A percentile compares a stretch with the other conserved stretches of the same genome.
Evolutionary conservation across 768 basidiomycete species (phyloP).

Genomic region (Suillus spraguei): DNA sequence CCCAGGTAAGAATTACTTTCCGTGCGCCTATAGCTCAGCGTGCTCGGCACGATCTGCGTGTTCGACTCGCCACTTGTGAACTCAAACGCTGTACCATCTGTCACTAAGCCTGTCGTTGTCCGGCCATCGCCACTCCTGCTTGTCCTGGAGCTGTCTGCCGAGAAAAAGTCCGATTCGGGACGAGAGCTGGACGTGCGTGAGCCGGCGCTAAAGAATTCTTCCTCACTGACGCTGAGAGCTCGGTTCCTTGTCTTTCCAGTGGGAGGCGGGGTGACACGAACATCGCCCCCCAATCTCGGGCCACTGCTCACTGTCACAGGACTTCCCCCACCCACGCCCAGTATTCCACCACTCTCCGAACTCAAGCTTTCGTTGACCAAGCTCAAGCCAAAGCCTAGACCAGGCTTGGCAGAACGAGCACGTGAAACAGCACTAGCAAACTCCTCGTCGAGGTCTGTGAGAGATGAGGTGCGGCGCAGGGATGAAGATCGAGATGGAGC

Average conservation of each 20-base stretch:
- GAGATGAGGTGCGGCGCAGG: constrained; percentile 66
- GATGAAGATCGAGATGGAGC: constrained; percentile 64
- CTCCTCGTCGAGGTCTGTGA: constrained; percentile 74
- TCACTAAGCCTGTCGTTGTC: constrained; percentile 36
- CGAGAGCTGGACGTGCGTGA: constrained; percentile 34
- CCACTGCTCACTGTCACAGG: constrained; percentile 78
- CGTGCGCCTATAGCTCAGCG: constrained; percentile 52
- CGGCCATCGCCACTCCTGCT: constrained; percentile 25
- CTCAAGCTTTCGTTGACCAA: constrained; percentile 23
- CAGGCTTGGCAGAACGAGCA: constrained; percentile 41
- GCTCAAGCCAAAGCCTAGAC: constrained; percentile 48
- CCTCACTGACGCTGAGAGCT: constrained; percentile 41
- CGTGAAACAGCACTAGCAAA: constrained; percentile 47
- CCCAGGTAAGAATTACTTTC: constrained; percentile 59
- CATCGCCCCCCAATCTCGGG: constrained; percentile 43
- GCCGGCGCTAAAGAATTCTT: constrained; percentile 49
- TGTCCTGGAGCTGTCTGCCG: constrained; percentile 34
- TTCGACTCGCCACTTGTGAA: constrained; percentile 40
- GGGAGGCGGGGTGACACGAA: constrained; percentile 51
- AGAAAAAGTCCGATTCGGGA: constrained; percentile 36
- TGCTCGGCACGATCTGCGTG: constrained; percentile 51
- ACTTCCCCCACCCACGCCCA: constrained; percentile 55
- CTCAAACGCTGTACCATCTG: constrained; percentile 42
- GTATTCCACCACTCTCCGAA: constrained; percentile 33
- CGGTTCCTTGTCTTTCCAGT: constrained; percentile 35